phyloP scores from a whole-genome alignment of 2,329 filamentous ascomycete genomes.

The Pseudovirgaria hyperparasitica region DNA sequence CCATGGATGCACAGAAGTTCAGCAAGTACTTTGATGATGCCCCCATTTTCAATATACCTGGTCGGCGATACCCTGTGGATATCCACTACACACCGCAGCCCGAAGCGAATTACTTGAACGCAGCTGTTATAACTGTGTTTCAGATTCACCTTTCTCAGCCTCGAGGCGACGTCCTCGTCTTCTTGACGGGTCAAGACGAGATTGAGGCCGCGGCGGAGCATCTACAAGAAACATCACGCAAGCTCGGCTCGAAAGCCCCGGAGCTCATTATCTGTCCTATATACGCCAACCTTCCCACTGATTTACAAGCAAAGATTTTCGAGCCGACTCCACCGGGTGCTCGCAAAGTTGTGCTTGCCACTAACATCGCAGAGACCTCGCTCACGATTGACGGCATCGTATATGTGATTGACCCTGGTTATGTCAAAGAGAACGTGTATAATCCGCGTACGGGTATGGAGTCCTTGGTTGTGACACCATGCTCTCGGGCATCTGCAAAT shows the following conservation, averaged over 20 bases:
- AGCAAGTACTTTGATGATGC: conserved; percentile 82
- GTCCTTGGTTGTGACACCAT: conserved; percentile 78
- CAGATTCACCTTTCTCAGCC: conserved; percentile 86
- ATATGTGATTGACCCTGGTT: conserved; percentile 90
- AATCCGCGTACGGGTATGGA: conserved; percentile 89
- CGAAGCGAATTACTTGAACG: conserved; percentile 86
- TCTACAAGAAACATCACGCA: conserved; percentile 72
- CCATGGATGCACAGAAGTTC: conserved; percentile 89
- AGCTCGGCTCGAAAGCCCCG: conserved; percentile 70
- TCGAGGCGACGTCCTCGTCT: conserved; percentile 78
- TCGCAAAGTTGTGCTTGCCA: conserved; percentile 84
- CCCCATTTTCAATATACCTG: conserved; percentile 90
- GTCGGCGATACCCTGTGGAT: conserved; percentile 76
- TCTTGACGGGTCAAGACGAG: conserved; percentile 91
- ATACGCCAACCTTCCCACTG: conserved; percentile 84
- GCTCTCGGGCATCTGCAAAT: conserved; percentile 82
- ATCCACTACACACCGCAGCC: conserved; percentile 84
- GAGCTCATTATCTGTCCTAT: conserved; percentile 88
- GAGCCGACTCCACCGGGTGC: conserved; percentile 77
- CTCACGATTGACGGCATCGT: conserved; percentile 93
- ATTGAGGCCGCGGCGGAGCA: conserved; percentile 81
- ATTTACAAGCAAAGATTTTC: conserved; percentile 87
- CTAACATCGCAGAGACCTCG: conserved; percentile 94
- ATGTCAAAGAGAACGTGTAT: conserved; percentile 91
- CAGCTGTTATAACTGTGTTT: conserved; percentile 84